Base-by-base conservation (phyloP, 768 basidiomycete species). In the Agaricus sinodeliciosus region DNA sequence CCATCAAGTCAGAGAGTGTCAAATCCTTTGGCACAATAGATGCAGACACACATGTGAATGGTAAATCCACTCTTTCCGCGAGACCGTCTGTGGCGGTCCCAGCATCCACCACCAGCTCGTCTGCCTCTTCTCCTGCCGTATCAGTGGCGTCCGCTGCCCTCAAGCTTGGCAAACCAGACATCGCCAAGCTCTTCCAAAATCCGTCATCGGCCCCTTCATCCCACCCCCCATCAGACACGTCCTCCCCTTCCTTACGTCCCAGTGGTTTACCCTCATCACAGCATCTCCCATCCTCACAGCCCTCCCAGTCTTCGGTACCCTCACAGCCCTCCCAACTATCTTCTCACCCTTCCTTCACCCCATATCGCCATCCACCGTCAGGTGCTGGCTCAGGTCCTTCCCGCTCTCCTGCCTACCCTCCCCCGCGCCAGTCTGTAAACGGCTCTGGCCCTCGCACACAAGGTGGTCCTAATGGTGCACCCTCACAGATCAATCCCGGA, bases 21-120 rank as follows among this genome's bases (percentile, higher is more conserved):
- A 90, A 85, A 69, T 80, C 87, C 41, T 94, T 94, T 69, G 90
- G 91, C 63, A 76, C 86, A 22, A 81, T 93, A 36, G 81, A 82
- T 27, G 43, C 64, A 19, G 73, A 73, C 26, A 28, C 55, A 55
- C 77, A 83, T 65, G 70, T 79, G 55, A 87, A 87, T 67, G 84
- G 84, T 53, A 86, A 85, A 68, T 60, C 73, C 18, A 70, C 75
- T 44, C 71, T 78, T 57, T 74, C 74, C 19, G 70, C 70, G 35
- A 69, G 71, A 60, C 59, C 73, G 36, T 57, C 69, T 28, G 59
- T 65, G 41, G 48, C 43, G 36, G 59, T 62, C 25, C 56, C 67
- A 22, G 55, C 65, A 15, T 55, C 66, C 28, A 50, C 67, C 26
- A 59, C 68, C 26, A 56, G 76, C 31, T 64, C 74, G 43, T 65